Evolutionary conservation across 768 basidiomycete genomes (phyloP).

Genomic region (Termitomyces sp.): DNA sequence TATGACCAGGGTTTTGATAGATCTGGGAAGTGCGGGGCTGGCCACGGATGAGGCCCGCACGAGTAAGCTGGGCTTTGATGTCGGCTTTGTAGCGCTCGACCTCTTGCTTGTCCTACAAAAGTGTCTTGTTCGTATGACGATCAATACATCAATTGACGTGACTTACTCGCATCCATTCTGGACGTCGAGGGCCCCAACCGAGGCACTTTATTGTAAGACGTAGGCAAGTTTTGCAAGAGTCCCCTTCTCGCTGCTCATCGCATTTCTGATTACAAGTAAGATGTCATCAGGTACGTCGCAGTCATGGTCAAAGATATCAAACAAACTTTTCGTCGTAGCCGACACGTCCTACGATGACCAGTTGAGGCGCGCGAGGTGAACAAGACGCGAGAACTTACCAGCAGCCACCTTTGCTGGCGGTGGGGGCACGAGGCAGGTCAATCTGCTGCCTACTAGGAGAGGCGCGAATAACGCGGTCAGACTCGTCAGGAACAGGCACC

Average conservation of each 20-base stretch:
- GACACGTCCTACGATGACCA: slow-evolving; percentile 62
- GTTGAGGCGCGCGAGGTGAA: slow-evolving; percentile 10
- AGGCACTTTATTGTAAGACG: slow-evolving; percentile 80
- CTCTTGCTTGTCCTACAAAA: slow-evolving; percentile 73
- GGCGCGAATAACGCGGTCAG: slow-evolving; percentile 30
- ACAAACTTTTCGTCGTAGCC: slow-evolving; percentile 75
- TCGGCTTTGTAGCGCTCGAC: slow-evolving; percentile 81
- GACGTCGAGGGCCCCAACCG: slow-evolving; percentile 80
- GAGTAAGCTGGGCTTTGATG: slow-evolving; percentile 77
- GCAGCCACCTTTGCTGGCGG: slow-evolving; percentile 71
- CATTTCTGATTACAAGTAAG: slow-evolving; percentile 60
- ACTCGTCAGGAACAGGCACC: slow-evolving; percentile 28
- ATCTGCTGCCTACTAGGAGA: slow-evolving; percentile 45
- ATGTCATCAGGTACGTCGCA: slow-evolving; percentile 2
- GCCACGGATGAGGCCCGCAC: slow-evolving; percentile 77
- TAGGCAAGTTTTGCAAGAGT: slow-evolving; percentile 78
- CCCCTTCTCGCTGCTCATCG: slow-evolving; percentile 78
- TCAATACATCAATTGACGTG: background rate
- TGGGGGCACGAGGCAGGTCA: slow-evolving; percentile 49
- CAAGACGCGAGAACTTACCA: slow-evolving; percentile 49
- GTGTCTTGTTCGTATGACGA: background rate
- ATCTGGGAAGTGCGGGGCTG: slow-evolving; percentile 65
- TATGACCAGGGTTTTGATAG: slow-evolving; percentile 27
- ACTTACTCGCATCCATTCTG: slow-evolving; percentile 85
- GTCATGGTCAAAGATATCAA: background rate